Evolutionary conservation across 345 rosid species (phyloP), one percentile per base, ranked within the genome.

Genomic region (Lepidium africanum): DNA sequence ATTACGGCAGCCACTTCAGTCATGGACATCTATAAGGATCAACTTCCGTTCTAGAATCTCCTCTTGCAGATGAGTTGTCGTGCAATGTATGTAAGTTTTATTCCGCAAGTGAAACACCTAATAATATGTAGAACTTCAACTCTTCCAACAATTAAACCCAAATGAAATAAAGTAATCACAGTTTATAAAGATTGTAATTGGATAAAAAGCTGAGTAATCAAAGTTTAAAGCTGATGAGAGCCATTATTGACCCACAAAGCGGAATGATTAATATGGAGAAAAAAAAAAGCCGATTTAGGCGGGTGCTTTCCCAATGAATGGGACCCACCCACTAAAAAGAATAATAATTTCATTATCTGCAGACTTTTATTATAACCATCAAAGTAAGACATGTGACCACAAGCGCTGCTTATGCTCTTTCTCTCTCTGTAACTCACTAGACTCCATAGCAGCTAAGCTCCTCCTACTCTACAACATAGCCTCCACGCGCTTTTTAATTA

Each of bases 21-120:
- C 55, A 32, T 54, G 36, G 82, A 79, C 78, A 78, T 87, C 70
- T 89, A 84, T 78, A 76, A 77, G 25, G 78, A 86, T 67, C 89
- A 84, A 58, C 81, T 80, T 53, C 82, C 77, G 61, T 72, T 37
- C 23, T 84, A 73, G 78, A 66, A 66, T 65, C 33, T 49, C 42
- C 8, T 65, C 67, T 58, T 65, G 43, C 59, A 19, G 33, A 41
- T 56, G 7, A 63, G 30, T 58, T 49, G 32, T 57, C 65, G 5
- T 17, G 52, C 46, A 59, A 27, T 27, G 12, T 9, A n/a, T 66
- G 1, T 9, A 16, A 54, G 51, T 40, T 51, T 21, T 10, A 16
- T 16, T 66, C 15, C 58, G 27, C 21, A 47, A 58, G 3, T 15
- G 27, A 9, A 13, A 68, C 8, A 15, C 42, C 37, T 25, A 38